Conservation (phyloP, 2,329 filamentous ascomycete genomes). For the Fusarium sp. region DNA sequence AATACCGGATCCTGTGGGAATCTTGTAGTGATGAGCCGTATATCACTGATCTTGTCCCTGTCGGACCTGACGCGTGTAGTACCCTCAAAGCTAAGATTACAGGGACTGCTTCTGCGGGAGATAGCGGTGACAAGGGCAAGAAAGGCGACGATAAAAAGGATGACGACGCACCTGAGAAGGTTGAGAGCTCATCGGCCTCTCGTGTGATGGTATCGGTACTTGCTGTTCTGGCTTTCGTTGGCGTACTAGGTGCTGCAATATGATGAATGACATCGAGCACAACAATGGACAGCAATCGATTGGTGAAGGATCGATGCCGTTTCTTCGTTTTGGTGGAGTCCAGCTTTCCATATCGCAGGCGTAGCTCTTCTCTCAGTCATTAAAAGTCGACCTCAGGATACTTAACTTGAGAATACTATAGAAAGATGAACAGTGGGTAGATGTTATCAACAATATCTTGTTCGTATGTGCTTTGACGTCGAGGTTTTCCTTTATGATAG, state of each 20-base stretch:
- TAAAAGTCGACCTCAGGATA: not conserved
- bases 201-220: not conserved
- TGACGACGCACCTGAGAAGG: not conserved
- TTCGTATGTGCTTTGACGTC: not conserved
- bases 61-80: constrained; percentile 13
- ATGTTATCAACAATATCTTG: not conserved
- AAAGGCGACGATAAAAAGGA: not conserved
- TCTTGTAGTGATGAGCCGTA: not conserved
- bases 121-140: not conserved
- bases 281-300: not conserved
- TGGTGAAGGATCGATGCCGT: not conserved
- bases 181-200: not conserved
- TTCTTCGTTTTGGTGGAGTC: not conserved
- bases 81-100: constrained; percentile 14
- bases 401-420: not conserved
- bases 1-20: not conserved
- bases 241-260: not conserved
- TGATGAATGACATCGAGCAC: not conserved
- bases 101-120: not conserved
- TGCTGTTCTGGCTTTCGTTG: not conserved
- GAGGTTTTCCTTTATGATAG: not conserved
- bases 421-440: not conserved
- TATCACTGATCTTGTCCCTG: constrained; percentile 1
- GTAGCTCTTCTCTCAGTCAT: not conserved
- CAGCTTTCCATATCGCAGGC: not conserved